A percentile compares a stretch with the other conserved stretches of the same genome.
Evolutionary conservation across 169 alveolate genomes (phyloP).

Genomic region (Plasmodium fragile): DNA sequence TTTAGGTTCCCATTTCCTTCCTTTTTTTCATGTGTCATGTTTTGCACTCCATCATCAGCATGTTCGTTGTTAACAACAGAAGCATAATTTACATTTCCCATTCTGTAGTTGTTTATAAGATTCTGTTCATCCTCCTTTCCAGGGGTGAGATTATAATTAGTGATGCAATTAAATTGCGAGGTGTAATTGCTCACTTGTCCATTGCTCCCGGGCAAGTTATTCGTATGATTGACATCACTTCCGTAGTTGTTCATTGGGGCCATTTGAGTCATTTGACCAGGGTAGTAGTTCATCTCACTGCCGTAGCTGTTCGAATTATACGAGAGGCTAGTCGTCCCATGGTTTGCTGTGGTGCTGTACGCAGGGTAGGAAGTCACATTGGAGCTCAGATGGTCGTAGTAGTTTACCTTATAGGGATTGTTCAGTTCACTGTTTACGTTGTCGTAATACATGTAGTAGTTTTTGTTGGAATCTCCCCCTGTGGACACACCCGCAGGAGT

Average conservation of each 20-base stretch:
- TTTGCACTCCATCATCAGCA: slow-evolving; percentile 5
- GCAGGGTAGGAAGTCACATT: slow-evolving; percentile 23
- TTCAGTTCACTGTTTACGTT: slow-evolving; percentile 23
- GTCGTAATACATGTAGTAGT: slow-evolving; percentile 4
- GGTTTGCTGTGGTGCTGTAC: not conserved
- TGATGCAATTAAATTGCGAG: not conserved
- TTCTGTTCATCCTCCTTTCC: not conserved
- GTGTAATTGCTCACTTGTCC: not conserved
- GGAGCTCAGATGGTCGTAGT: slow-evolving; percentile 42
- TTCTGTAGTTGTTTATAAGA: slow-evolving; percentile 13
- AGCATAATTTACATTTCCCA: not conserved
- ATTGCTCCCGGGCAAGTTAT: not conserved
- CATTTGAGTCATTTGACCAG: slow-evolving; percentile 24
- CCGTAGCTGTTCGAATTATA: slow-evolving; percentile 32
- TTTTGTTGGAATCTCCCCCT: slow-evolving; percentile 9
- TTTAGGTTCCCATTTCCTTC: slow-evolving; percentile 5
- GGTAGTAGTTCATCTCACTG: slow-evolving; percentile 17
- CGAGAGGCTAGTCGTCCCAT: not conserved
- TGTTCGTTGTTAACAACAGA: not conserved
- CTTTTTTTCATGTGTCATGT: not conserved
- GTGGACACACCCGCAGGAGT: not conserved
- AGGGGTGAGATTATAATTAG: not conserved
- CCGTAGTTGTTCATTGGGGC: not conserved
- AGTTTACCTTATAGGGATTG: slow-evolving; percentile 53
- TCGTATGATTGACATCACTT: not conserved